Evolutionary conservation across 495 filamentous ascomycete genomes (phyloP), one percentile per base, ranked within the genome.

Genomic region (Aspergillus leporis): DNA sequence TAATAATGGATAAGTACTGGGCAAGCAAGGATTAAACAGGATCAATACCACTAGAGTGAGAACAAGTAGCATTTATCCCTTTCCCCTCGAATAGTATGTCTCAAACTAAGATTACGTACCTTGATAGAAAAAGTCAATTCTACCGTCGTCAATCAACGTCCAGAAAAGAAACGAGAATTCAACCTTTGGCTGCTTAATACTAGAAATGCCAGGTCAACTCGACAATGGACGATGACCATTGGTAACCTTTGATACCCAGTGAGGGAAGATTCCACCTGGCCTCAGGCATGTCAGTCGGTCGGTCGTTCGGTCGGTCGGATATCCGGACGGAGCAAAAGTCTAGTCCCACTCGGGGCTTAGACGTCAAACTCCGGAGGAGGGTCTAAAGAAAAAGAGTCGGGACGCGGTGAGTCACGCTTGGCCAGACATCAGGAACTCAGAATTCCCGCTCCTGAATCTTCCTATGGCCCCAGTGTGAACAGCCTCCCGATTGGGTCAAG

Each of bases 381-480:
- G 38, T 41, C 38, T 3, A 31, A 63, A 67, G 65, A 67, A 64
- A 67, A 67, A 64, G 56, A 67, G 58, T 51, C 65, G 65, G 65
- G 41, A 66, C 50, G 18, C n/a, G 6, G 58, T 66, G 60, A 62
- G 60, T 62, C 64, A 66, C 53, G 31, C 34, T 48, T 47, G 28
- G 28, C 36, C 48, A 53, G 22, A 22, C 40, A 45, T 56, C 45
- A 50, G 36, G 58, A 51, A 56, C 51, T n/a, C 52, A 47, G 48
- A 25, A 58, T 25, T 52, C 53, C 59, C 28, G 57, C 55, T 66
- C 63, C 63, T 65, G 56, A 56, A 56, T 53, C 55, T 65, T 47
- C 63, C 63, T 65, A 53, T 38, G 47, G 58, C 52, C 53, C 63
- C 63, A 61, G 59, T 31, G n/a, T 34, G 36, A 14, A 8, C 21